Percentiles rank a stretch among this genome's conserved stretches.
Conservation (phyloP, 1,139 yeast species). For the Lodderomyces margitis region DNA sequence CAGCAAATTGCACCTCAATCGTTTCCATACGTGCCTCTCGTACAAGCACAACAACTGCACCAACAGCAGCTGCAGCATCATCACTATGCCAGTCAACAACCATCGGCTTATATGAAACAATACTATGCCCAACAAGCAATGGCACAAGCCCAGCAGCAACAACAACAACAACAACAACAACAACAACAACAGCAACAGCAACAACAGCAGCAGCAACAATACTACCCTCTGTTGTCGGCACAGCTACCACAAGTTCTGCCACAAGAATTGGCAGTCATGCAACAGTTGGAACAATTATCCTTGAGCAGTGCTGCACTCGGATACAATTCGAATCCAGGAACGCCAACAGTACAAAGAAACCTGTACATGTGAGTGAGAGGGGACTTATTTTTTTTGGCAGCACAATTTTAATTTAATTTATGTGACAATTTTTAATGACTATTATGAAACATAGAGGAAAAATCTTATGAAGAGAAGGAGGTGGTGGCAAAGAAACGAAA, state of each 20-base stretch:
- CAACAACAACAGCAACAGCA: conserved; percentile 15
- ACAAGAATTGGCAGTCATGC: conserved; percentile 41
- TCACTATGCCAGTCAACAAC: conserved; percentile 5
- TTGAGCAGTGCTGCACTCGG: conserved; percentile 51
- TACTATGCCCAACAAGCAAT: conserved; percentile 13
- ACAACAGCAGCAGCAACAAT: conserved; percentile 11
- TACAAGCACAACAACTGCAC: conserved; percentile 7
- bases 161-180: conserved; percentile 8
- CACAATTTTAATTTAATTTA: too few species aligned
- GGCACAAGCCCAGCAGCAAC: conserved; percentile 12
- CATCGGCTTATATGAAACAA: conserved; percentile 12
- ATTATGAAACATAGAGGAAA: too few species aligned
- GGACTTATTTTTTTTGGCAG: too few species aligned
- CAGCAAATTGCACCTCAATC: conserved; percentile 10
- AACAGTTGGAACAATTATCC: conserved; percentile 49
- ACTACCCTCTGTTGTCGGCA: too few species aligned
- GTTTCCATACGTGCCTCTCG: conserved; percentile 6
- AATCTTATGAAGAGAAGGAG: not conserved
- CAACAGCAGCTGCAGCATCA: not conserved
- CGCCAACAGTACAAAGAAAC: conserved; percentile 23
- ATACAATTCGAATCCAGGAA: conserved; percentile 47
- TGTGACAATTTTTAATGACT: too few species aligned
- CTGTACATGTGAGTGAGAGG: conserved; percentile 11
- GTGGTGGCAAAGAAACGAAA: too few species aligned
- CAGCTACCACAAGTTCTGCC: conserved; percentile 17